A percentile compares a stretch with the other conserved stretches of the same genome.
Conservation (phyloP, 148 eudicot species). For the Polygonum aviculare region DNA sequence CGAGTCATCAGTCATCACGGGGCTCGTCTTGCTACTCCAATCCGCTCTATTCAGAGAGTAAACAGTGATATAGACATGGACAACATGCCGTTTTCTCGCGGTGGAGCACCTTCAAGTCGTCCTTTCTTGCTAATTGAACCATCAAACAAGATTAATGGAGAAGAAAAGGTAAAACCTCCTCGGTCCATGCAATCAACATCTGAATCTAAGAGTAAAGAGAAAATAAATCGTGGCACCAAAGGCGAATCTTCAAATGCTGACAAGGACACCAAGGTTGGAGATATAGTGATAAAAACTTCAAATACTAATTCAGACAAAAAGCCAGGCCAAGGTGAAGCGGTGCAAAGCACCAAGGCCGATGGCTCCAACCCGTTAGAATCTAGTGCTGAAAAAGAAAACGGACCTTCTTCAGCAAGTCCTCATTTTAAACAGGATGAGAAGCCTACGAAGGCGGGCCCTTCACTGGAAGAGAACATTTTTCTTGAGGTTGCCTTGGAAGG, state of each 20-base stretch:
- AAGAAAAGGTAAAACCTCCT: constrained; percentile 58
- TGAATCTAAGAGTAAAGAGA: constrained; percentile 37
- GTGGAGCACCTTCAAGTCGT: constrained; percentile 41
- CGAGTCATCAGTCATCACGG: constrained; percentile 80
- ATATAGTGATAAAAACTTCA: constrained; percentile 4
- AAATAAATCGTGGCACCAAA: constrained; percentile 23
- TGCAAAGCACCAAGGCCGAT: not conserved
- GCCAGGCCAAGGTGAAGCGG: constrained; percentile 11
- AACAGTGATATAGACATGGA: constrained; percentile 59
- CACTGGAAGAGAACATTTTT: constrained; percentile 79
- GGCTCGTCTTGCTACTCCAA: constrained; percentile 90
- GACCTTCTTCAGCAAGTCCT: constrained; percentile 5
- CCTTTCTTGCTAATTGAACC: constrained; percentile 73
- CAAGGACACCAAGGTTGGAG: constrained; percentile 5
- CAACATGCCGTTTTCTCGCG: constrained; percentile 38
- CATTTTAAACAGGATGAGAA: constrained; percentile 32
- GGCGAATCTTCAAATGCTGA: constrained; percentile 24
- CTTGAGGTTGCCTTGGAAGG: constrained; percentile 95
- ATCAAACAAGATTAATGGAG: constrained; percentile 67
- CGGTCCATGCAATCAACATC: constrained; percentile 29
- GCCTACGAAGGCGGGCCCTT: constrained; percentile 17
- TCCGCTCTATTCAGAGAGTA: constrained; percentile 73
- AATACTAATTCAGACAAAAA: not conserved
- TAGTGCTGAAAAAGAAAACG: constrained; percentile 17
- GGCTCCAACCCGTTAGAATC: constrained; percentile 8